Conservation (phyloP, 2,329 filamentous ascomycete genomes). For the Neofusicoccum kwambonambiense region DNA sequence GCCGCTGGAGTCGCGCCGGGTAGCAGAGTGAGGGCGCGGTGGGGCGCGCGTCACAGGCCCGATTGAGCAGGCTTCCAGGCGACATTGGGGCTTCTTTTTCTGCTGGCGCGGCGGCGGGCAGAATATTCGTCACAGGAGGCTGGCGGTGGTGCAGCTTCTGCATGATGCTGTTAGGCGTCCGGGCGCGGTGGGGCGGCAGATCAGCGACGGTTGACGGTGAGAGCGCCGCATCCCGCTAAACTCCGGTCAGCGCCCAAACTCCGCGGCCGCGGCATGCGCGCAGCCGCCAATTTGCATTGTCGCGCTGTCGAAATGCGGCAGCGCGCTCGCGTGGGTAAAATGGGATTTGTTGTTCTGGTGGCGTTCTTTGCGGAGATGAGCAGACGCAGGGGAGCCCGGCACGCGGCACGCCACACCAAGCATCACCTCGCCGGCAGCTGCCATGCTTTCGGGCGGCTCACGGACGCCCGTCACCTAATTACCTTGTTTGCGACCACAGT, state of each 20-base stretch:
- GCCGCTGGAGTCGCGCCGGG: not conserved
- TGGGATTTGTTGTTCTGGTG: not conserved
- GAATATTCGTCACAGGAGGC: constrained; percentile 7
- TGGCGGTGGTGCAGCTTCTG: not conserved
- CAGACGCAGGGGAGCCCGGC: not conserved
- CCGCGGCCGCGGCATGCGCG: too few relatives aligned
- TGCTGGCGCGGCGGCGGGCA: not conserved
- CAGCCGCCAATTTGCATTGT: too few relatives aligned
- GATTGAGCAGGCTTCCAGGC: not conserved
- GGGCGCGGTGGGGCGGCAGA: constrained; percentile 21
- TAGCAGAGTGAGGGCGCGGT: not conserved
- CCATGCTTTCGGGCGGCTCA: constrained; percentile 10
- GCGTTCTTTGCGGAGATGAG: constrained; percentile 1
- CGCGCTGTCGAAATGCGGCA: too few relatives aligned
- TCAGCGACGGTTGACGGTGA: constrained; percentile 17
- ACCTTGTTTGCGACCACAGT: not conserved
- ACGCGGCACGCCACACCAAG: not conserved
- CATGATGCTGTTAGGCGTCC: not conserved
- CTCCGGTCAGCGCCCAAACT: not conserved
- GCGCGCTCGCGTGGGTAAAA: not conserved
- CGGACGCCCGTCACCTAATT: constrained; percentile 4
- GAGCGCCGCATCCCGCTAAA: not conserved
- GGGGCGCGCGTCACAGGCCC: not conserved
- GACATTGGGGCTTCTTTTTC: not conserved
- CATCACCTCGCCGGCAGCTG: not conserved